Evolutionary conservation across 148 eudicot species (phyloP), one percentile per base, ranked within the genome.

Genomic region (Cornus controversa): DNA sequence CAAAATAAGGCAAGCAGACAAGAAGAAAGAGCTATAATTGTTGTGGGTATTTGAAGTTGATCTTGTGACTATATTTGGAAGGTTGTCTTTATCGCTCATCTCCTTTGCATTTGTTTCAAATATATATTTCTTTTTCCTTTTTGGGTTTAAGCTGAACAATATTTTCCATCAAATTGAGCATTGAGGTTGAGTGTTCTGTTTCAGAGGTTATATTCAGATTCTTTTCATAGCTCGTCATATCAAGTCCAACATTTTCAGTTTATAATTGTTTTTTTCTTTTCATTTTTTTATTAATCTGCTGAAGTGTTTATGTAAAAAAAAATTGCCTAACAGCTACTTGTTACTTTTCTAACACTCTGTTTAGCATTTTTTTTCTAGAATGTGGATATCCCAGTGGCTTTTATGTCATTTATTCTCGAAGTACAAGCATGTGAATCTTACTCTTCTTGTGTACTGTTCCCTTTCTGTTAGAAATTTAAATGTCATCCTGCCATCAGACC

Each of bases 401-500:
- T 50, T 3, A 50, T 50, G 18, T 50, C 4, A 50, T 57, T 69
- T 69, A 10, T 62, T 0, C 36, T 18, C 29, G 1, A 27, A 65
- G n/a, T 25, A 25, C 58, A 65, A 66, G 70, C 68, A 45, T 42
- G 20, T 20, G 27, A 42, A 65, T 75, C 78, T 75, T 42, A 64
- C 25, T 66, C 25, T 10, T 24, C 27, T 45, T 16, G 7, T 74
- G 24, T 47, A 29, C 65, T 25, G 71, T 76, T 82, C 74, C 24
- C 42, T 69, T 57, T 69, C 54, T 77, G 53, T 40, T 82, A 96
- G 99, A 96, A 88, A 86, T 84, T 96, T n/a, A 96, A 96, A 80
- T 86, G 87, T 50, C 99, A 96, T 87, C 94, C 97, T 73, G 87
- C 92, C 11, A 91, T 96, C 84, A 88, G 77, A 81, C 73, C 88